Percentiles rank a stretch among this genome's conserved stretches.
Conservation (phyloP, 805 yeast genomes). For the Danielozyma ontarioensis region DNA sequence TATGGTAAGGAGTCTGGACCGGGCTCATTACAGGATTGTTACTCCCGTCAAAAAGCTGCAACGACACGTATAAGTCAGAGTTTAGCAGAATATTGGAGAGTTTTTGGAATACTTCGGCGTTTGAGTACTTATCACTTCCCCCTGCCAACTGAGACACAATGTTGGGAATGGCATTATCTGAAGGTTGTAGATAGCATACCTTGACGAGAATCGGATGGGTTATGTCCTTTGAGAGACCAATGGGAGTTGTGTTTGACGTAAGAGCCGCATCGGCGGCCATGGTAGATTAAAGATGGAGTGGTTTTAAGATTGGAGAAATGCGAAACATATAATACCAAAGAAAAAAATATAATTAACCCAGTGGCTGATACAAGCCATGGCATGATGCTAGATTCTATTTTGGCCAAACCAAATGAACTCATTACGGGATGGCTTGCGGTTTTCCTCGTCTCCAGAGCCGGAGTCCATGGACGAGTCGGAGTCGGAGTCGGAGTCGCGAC, state of each 20-base stretch:
- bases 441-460: background rate
- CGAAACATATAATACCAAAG: no score
- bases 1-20: conserved; percentile 31
- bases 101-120: conserved; percentile 30
- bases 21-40: conserved; percentile 24
- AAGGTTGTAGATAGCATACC: conserved; percentile 24
- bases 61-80: conserved; percentile 30
- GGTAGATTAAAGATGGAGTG: no score
- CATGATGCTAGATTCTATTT: no score
- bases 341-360: no score
- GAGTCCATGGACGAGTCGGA: no score
- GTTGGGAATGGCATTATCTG: conserved; percentile 4
- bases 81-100: conserved; percentile 25
- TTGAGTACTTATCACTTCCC: conserved; percentile 29
- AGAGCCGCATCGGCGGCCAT: no score
- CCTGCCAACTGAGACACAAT: conserved; percentile 13
- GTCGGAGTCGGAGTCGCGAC: conserved; percentile 3
- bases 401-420: conserved; percentile 37
- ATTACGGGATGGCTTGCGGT: conserved; percentile 9
- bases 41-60: conserved; percentile 27
- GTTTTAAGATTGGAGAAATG: no score
- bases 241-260: conserved; percentile 25
- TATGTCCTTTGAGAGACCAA: conserved; percentile 37
- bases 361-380: no score
- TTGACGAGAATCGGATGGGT: conserved; percentile 27